Evolutionary conservation across 345 rosid genomes (phyloP).

Genomic region (Lepidium africanum): DNA sequence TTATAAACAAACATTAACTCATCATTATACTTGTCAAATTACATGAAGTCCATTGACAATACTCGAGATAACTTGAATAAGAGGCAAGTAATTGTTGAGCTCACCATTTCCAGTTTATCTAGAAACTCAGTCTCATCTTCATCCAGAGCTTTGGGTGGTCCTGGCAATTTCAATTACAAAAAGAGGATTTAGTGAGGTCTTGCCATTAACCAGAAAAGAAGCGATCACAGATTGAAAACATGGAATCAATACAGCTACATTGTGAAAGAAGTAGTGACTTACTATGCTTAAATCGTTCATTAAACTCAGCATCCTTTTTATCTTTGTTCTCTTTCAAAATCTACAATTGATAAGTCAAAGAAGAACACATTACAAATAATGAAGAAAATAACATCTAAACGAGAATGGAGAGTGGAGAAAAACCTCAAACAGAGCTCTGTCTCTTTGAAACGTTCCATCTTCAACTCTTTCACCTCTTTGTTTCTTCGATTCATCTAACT

Average conservation of each 20-base stretch:
- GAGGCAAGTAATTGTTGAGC: not conserved
- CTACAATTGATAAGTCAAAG: slow-evolving; percentile 28
- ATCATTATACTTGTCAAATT: not conserved
- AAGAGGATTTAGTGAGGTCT: not conserved
- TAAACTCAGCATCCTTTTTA: slow-evolving; percentile 90
- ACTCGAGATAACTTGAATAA: not conserved
- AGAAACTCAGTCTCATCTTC: slow-evolving; percentile 98
- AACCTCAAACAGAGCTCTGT: slow-evolving; percentile 82
- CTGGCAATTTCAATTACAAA: slow-evolving; percentile 28
- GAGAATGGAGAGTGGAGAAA: not conserved
- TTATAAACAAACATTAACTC: not conserved
- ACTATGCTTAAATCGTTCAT: slow-evolving; percentile 95
- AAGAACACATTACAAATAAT: not conserved
- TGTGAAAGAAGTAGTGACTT: slow-evolving; percentile 24
- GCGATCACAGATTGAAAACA: not conserved
- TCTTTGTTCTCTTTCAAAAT: slow-evolving; percentile 93
- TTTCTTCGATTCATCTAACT: slow-evolving; percentile 84
- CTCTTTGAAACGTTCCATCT: slow-evolving; percentile 95
- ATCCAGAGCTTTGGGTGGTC: slow-evolving; percentile 96
- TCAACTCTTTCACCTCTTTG: slow-evolving; percentile 86
- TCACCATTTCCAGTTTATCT: slow-evolving; percentile 71
- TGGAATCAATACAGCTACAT: not conserved
- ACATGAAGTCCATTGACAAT: not conserved
- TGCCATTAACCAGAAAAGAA: not conserved
- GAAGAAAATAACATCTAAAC: not conserved